Percentiles rank a stretch among this genome's conserved stretches.
These are phyloP conservation scores for Musa acuminata DNA, from an alignment of 176 grass and related monocot species.

Conservation along the genomic window DNA sequence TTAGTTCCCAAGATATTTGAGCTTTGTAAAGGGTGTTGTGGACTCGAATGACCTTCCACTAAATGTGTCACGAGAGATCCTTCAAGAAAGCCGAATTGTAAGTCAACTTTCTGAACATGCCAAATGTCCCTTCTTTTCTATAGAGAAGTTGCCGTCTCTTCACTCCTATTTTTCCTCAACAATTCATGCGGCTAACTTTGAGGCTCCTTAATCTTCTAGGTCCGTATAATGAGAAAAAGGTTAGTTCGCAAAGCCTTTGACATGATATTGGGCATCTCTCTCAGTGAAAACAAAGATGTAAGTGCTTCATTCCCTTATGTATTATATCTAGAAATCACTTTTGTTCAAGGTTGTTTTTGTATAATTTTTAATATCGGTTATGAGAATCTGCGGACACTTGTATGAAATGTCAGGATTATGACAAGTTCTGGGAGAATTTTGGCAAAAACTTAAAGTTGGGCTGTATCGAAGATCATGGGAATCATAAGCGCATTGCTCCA, in stretches of 20 bases:
- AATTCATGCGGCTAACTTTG: background rate
- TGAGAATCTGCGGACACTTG: background rate
- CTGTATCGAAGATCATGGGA: conserved; percentile 78
- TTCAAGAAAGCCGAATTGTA: conserved; percentile 61
- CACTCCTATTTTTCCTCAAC: background rate
- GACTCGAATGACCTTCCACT: conserved; percentile 99
- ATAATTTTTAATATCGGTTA: background rate
- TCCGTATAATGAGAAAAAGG: conserved; percentile 96
- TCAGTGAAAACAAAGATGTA: conserved; percentile 93
- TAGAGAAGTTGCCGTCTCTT: background rate
- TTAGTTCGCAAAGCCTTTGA: conserved; percentile 90
- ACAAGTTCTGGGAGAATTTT: conserved; percentile 95
- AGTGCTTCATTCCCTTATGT: conserved; percentile 4
- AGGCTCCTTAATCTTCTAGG: conserved; percentile 24
- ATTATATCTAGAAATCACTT: background rate
- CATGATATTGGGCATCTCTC: conserved; percentile 96
- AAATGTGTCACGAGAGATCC: conserved; percentile 58
- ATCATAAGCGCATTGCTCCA: conserved; percentile 92
- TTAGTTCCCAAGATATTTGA: conserved; percentile 95
- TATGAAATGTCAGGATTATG: conserved; percentile 67
- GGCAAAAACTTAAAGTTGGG: conserved; percentile 86
- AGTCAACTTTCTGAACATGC: conserved; percentile 23
- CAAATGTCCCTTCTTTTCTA: background rate
- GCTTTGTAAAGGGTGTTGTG: conserved; percentile 97
- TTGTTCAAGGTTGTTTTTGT: background rate